Evolutionary conservation across 495 filamentous ascomycete species (phyloP), one percentile per base, ranked within the genome.

Genomic region (Beverwykella pulmonaria): DNA sequence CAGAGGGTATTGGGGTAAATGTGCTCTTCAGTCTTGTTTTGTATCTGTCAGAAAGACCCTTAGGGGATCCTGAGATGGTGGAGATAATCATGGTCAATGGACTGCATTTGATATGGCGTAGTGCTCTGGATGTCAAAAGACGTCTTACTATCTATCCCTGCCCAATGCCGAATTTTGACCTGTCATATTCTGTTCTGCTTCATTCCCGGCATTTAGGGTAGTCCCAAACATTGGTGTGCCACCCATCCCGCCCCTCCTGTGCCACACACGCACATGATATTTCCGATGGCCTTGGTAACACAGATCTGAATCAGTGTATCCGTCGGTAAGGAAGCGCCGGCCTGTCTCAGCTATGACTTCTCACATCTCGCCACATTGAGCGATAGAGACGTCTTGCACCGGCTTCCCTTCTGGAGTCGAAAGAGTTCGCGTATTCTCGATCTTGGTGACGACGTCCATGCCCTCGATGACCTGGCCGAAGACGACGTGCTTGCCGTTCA

Each of bases 401-500:
- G 93, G 94, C 69, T 89, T 87, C 64, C 96, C 92, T 73, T 87
- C 83, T 55, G 87, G 84, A 22, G 81, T 84, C n/a, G 49, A 27
- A 54, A 61, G 23, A 23, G 91, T 93, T 74, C 93, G 88, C 47
- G 90, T 92, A 58, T 89, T 86, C 81, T 98, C 94, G 67, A 98
- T 86, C 83, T 96, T 98, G 54, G 75, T 80, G 39, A 96, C 85
- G 10, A 97, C 86, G 39, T 98, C 92, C 83, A 97, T 88, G 36
- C 94, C 93, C 48, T 92, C 90, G 50, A 92, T 81, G 1, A 98
- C 93, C 73, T 89, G 87, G 26, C 94, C 95, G 73, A 98, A 98
- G 1, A 97, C 92, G 46, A 98, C 93, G 74, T 98, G 95, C 76
- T 96, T 97, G 68, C 84, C 85, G 75, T 98, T 90, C n/a, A 98